Conservation (phyloP, 1,284 basidiomycete species). For the Ceratobasidium sp. region DNA sequence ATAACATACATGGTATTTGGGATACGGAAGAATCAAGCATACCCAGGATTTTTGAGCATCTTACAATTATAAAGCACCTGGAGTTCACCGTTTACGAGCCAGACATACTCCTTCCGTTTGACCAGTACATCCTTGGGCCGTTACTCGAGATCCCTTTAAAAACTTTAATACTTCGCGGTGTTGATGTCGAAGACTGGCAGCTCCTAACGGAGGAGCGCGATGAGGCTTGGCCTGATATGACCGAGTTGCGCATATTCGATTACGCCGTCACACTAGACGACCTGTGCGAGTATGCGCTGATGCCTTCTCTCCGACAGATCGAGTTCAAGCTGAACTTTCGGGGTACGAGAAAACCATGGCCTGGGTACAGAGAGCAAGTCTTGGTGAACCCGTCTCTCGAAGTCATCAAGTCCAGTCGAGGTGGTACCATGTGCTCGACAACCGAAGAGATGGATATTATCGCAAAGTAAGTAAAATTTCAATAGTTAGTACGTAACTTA, state of each 20-base stretch:
- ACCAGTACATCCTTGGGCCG: neutral
- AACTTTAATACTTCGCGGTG: neutral
- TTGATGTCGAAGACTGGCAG: neutral
- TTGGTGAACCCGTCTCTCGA: neutral
- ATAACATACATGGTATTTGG: neutral
- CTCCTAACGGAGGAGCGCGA: neutral
- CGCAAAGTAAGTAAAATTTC: neutral
- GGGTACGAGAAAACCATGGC: neutral
- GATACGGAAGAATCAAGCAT: neutral
- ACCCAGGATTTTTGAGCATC: neutral
- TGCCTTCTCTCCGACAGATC: neutral
- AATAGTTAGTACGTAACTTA: neutral
- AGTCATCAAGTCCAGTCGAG: neutral
- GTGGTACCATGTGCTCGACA: neutral
- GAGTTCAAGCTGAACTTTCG: neutral
- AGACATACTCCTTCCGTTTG: conserved; percentile 3
- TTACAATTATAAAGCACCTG: neutral
- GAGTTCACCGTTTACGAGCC: neutral
- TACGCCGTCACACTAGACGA: neutral
- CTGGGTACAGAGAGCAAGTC: neutral
- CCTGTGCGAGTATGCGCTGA: neutral
- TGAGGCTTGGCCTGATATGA: neutral
- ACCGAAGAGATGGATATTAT: neutral
- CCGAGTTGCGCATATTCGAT: neutral
- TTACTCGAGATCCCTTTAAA: neutral